Conservation (phyloP, 805 yeast species). For the Barnettozyma wickerhamii region DNA sequence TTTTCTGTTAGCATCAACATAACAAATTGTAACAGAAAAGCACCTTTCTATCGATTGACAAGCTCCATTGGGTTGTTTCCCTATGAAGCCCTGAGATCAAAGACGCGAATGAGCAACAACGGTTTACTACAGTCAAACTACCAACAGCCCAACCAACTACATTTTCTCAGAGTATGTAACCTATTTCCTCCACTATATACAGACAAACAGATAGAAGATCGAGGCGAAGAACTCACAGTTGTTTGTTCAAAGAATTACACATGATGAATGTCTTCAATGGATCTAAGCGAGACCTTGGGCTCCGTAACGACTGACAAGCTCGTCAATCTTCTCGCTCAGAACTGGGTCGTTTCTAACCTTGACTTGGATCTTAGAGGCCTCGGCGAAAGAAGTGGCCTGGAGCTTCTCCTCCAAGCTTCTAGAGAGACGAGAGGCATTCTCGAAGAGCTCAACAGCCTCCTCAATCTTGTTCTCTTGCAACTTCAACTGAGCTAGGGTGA, state of each 20-base stretch:
- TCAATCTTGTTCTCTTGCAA: conserved; percentile 78
- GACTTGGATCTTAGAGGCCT: conserved; percentile 87
- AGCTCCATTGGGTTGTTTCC: no score
- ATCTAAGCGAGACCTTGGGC: conserved; percentile 15
- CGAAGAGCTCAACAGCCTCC: conserved; percentile 78
- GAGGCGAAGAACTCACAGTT: background rate
- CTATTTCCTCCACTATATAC: background rate
- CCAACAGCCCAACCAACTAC: no score
- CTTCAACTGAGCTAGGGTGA: conserved; percentile 88
- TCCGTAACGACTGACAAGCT: conserved; percentile 43
- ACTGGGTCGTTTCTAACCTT: conserved; percentile 68
- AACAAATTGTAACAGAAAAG: no score
- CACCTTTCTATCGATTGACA: no score
- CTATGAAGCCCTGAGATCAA: no score
- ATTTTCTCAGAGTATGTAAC: no score
- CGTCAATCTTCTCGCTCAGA: conserved; percentile 57
- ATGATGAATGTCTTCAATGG: background rate
- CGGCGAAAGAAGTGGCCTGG: conserved; percentile 88
- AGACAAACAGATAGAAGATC: background rate
- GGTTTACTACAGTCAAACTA: no score
- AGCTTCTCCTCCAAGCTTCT: conserved; percentile 83
- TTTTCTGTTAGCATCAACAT: no score
- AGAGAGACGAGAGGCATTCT: conserved; percentile 75
- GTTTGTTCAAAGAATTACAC: background rate
- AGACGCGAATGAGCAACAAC: no score